A percentile compares a stretch with the other conserved stretches of the same genome.
These are phyloP conservation scores for Paradendryphiella salina DNA, from an alignment of 2,329 filamentous ascomycete species.

Conservation along the genomic window DNA sequence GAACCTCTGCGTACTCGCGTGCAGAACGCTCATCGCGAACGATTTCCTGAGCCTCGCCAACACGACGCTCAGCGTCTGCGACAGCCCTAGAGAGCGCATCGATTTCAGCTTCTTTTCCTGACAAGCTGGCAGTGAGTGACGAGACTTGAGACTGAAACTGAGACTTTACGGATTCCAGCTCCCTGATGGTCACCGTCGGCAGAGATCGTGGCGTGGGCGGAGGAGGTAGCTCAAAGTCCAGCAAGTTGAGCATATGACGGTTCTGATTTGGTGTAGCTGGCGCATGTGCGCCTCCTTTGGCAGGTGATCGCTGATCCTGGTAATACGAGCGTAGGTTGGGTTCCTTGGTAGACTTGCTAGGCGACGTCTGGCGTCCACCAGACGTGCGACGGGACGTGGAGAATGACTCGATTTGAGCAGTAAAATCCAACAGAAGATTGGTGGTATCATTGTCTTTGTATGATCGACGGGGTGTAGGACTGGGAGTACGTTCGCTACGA, in stretches of 20 bases:
- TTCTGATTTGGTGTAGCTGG: slow-evolving; percentile 40
- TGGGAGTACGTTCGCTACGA: slow-evolving; percentile 50
- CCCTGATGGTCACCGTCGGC: slow-evolving; percentile 85
- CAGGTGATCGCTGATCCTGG: slow-evolving; percentile 41
- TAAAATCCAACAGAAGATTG: slow-evolving; percentile 85
- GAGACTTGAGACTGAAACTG: slow-evolving; percentile 90
- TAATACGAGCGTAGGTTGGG: slow-evolving; percentile 54
- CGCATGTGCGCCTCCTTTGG: slow-evolving; percentile 32
- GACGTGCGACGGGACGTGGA: slow-evolving; percentile 48
- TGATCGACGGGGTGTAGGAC: slow-evolving; percentile 58
- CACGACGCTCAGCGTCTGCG: slow-evolving; percentile 86
- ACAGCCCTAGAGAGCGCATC: slow-evolving; percentile 84
- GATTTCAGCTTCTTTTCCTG: slow-evolving; percentile 91
- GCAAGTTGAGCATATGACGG: slow-evolving; percentile 45
- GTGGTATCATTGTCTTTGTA: slow-evolving; percentile 64
- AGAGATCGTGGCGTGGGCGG: slow-evolving; percentile 89
- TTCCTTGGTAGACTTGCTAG: slow-evolving; percentile 55
- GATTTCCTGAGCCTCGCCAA: slow-evolving; percentile 81
- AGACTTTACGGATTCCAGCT: slow-evolving; percentile 91
- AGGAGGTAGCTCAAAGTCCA: slow-evolving; percentile 93
- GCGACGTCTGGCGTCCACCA: slow-evolving; percentile 51
- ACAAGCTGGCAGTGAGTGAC: slow-evolving; percentile 87
- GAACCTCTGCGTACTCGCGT: slow-evolving; percentile 72
- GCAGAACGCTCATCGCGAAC: slow-evolving; percentile 74
- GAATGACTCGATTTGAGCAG: slow-evolving; percentile 70